Conservation (phyloP, 2,329 filamentous ascomycete genomes). For the Botrytis hyacinthi region DNA sequence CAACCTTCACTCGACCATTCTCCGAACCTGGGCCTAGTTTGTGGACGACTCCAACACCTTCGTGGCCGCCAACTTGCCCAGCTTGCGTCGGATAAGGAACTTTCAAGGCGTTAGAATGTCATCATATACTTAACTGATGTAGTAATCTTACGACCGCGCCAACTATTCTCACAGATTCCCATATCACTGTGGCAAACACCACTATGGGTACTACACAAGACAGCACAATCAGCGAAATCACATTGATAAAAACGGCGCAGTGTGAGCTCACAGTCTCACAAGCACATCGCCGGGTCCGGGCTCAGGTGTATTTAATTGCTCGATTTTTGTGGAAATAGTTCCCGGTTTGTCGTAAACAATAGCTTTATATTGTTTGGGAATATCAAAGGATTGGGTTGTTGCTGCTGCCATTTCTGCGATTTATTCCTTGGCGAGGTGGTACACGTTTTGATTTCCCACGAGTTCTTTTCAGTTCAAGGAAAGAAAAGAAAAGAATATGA, state of each 20-base stretch:
- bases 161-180: slow-evolving; percentile 51
- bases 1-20: slow-evolving; percentile 56
- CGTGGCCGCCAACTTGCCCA: slow-evolving; percentile 67
- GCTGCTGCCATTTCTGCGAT: slow-evolving; percentile 33
- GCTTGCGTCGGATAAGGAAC: slow-evolving; percentile 58
- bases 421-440: background rate
- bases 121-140: slow-evolving; percentile 18
- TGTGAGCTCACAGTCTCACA: slow-evolving; percentile 52
- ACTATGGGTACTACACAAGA: slow-evolving; percentile 51
- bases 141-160: slow-evolving; percentile 33
- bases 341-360: slow-evolving; percentile 64
- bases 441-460: background rate
- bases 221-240: slow-evolving; percentile 17
- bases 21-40: slow-evolving; percentile 63
- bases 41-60: slow-evolving; percentile 64
- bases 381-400: slow-evolving; percentile 37
- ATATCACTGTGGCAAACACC: slow-evolving; percentile 65
- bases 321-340: slow-evolving; percentile 61
- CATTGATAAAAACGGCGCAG: background rate
- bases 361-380: slow-evolving; percentile 62
- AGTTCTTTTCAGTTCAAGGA: too few species aligned
- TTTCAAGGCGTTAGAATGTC: slow-evolving; percentile 45
- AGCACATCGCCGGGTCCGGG: slow-evolving; percentile 62
- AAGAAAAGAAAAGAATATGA: background rate
- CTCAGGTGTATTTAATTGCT: slow-evolving; percentile 62